Evolutionary conservation across 2,329 filamentous ascomycete species (phyloP), one percentile per base, ranked within the genome.

Genomic region (Penicillium sp.): DNA sequence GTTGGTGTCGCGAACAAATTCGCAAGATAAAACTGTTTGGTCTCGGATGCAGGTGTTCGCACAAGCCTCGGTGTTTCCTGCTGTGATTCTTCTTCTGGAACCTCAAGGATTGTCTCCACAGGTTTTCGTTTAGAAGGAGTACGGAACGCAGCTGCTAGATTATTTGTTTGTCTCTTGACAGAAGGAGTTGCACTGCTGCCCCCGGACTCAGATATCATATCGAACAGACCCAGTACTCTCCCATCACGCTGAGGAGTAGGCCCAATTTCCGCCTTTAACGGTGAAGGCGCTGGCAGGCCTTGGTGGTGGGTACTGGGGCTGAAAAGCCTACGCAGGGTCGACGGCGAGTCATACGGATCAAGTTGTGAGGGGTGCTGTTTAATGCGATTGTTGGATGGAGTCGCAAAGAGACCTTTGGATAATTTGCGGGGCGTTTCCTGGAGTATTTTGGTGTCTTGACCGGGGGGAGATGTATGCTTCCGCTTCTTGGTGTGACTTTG

Each of bases 181-280:
- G 65, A 64, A 0, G 70, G 70, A 0, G 67, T 69, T 4, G 64
- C 64, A 3, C 60, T 65, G 45, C 64, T 71, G 2, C 64, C 63
- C 1, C 68, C 69, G 0, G 72, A 72, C 16, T 69, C 66, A 4
- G 73, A 73, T 4, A 77, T 64, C 36, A 76, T 62, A 49, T 77
- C 75, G 43, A 77, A 77, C 2, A 77, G 63, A 0, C 75, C 75
- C 2, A 77, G 56, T 0, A 74, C 67, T 37, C 70, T 75, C 9
- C 75, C 75, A 59, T 77, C 73, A 31, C 75, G 70, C 50, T 77
- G 73, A 1, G 75, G 75, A 2, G 75, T 77, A 11, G 75, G 75
- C 3, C 74, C 75, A 41, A 77, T 73, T 19, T 65, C 68, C 8
- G 66, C 54, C 37, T 71, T 69, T 2, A 75, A 55, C 2, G 71